Conservation (phyloP, 495 filamentous ascomycete species). For the Thermothielavioides terrestris region DNA sequence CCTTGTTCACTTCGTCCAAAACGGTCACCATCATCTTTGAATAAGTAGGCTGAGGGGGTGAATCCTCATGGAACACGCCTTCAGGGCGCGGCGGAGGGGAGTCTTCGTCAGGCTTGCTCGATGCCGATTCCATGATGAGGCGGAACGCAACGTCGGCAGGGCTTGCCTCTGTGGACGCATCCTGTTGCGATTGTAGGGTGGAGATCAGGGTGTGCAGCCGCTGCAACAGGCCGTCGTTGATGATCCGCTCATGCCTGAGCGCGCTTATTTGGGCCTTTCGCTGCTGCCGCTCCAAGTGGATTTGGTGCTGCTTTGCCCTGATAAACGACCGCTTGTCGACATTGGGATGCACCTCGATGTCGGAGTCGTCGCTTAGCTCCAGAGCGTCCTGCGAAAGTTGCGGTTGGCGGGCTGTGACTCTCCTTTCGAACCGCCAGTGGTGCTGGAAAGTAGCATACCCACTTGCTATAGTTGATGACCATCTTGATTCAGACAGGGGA, state of each 20-base stretch:
- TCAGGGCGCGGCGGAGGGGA: constrained; percentile 59
- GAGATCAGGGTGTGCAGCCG: neutral
- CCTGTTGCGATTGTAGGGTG: constrained; percentile 39
- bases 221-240: constrained; percentile 78
- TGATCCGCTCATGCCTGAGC: constrained; percentile 78
- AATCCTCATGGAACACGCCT: constrained; percentile 65
- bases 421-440: neutral
- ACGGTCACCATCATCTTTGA: constrained; percentile 90
- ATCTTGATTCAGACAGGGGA: no score
- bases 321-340: constrained; percentile 99
- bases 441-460: constrained; percentile 39
- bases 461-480: constrained; percentile 92
- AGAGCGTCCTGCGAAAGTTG: constrained; percentile 56
- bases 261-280: constrained; percentile 82
- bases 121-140: constrained; percentile 66
- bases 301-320: constrained; percentile 93
- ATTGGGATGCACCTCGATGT: constrained; percentile 97
- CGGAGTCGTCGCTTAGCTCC: constrained; percentile 94
- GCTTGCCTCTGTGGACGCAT: constrained; percentile 54
- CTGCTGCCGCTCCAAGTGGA: constrained; percentile 77
- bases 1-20: constrained; percentile 88
- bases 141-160: constrained; percentile 78
- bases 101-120: constrained; percentile 59
- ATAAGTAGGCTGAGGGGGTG: constrained; percentile 61
- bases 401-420: neutral